Conservation (phyloP, 176 grass and related monocot genomes). For the Coix lacrymajobi region DNA sequence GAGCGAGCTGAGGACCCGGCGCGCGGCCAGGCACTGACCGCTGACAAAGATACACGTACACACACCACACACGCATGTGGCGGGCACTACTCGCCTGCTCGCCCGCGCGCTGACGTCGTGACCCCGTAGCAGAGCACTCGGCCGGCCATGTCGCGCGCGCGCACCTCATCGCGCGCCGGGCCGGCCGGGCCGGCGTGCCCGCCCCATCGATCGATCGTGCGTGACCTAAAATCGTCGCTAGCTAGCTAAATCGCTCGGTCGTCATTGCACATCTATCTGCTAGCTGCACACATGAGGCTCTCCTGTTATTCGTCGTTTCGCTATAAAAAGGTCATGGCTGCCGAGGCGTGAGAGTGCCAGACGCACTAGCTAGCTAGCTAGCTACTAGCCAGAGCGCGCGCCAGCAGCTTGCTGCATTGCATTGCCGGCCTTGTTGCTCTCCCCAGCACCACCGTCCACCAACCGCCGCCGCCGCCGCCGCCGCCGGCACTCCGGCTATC, state of each 20-base stretch:
- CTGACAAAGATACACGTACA: not conserved
- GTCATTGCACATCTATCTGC: not conserved
- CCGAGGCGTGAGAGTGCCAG: slow-evolving; percentile 1
- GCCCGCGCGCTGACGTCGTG: not conserved
- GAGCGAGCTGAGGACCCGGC: not conserved
- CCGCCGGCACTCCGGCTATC: not conserved
- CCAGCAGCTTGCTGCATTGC: not conserved
- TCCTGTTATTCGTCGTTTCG: no score
- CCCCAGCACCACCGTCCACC: not conserved
- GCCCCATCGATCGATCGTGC: not conserved
- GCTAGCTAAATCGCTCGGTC: not conserved
- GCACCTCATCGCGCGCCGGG: not conserved
- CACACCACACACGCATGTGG: not conserved
- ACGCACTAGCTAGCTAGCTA: not conserved
- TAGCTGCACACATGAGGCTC: not conserved
- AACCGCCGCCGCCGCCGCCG: not conserved
- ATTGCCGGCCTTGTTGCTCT: not conserved
- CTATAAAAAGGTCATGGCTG: not conserved
- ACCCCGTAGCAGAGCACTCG: not conserved
- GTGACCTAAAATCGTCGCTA: slow-evolving; percentile 15
- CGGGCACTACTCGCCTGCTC: not conserved
- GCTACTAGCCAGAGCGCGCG: not conserved
- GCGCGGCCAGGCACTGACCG: not conserved
- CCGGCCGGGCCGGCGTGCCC: no score
- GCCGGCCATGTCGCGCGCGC: not conserved